These are phyloP conservation scores for Prunus yedoensis DNA, from an alignment of 331 rosid species.

Conservation along the genomic window DNA sequence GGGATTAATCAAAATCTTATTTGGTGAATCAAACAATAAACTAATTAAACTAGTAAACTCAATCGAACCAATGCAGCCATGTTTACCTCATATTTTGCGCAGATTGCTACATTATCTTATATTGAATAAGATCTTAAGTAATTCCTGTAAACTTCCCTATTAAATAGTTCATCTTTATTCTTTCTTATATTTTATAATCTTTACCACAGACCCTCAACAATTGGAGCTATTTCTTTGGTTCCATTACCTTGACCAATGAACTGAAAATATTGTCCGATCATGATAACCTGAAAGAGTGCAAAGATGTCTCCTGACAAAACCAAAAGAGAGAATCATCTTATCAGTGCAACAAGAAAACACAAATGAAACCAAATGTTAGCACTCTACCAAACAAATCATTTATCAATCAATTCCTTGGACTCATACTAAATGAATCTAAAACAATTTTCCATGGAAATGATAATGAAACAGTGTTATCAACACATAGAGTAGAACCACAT, in stretches of 20 bases:
- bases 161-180: constrained; percentile 16
- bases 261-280: constrained; percentile 82
- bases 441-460: not conserved
- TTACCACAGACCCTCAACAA: constrained; percentile 7
- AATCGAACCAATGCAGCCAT: not conserved
- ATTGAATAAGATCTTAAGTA: not conserved
- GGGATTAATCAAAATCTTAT: constrained; percentile 4
- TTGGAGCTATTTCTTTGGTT: constrained; percentile 1
- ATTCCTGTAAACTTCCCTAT: constrained; percentile 10
- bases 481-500: not conserved
- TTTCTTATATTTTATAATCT: not conserved
- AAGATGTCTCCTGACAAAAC: constrained; percentile 64
- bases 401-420: not conserved
- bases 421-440: not conserved
- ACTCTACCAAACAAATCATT: not conserved
- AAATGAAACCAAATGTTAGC: not conserved
- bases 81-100: no score
- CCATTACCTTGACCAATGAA: constrained; percentile 85
- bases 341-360: constrained; percentile 10
- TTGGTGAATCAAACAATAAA: not conserved
- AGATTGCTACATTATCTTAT: constrained; percentile 2
- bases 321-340: constrained; percentile 20
- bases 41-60: not conserved
- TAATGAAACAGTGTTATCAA: not conserved
- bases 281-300: constrained; percentile 79